phyloP scores from a whole-genome alignment of 306 rosid genomes.

The Prunus mira region DNA sequence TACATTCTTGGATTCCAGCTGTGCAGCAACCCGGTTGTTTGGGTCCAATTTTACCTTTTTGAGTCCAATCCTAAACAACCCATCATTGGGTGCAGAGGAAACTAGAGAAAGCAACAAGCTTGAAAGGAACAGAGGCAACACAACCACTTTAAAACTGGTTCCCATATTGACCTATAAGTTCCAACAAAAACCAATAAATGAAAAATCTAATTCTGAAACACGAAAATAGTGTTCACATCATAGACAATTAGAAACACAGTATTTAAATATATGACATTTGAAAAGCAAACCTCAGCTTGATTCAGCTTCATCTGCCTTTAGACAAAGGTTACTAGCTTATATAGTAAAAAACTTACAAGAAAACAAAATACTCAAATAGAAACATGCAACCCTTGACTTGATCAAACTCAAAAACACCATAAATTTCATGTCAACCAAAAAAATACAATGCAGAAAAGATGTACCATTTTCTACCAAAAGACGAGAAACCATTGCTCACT shows the following conservation, averaged over 20 bases:
- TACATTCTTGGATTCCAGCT: conserved; percentile 34
- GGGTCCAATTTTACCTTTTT: conserved; percentile 49
- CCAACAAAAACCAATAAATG: conserved; percentile 1
- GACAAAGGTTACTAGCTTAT: background rate
- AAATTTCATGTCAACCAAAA: background rate
- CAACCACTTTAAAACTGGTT: conserved; percentile 29
- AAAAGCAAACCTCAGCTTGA: background rate
- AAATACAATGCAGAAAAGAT: background rate
- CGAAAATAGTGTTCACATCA: background rate
- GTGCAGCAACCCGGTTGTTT: conserved; percentile 37
- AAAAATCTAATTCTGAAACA: background rate
- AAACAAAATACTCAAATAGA: background rate
- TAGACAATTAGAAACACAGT: background rate
- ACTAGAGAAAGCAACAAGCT: conserved; percentile 46
- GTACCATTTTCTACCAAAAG: background rate
- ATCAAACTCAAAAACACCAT: background rate
- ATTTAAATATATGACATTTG: background rate
- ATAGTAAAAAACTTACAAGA: background rate
- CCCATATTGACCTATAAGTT: conserved; percentile 57
- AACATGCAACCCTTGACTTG: background rate
- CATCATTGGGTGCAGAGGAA: conserved; percentile 41
- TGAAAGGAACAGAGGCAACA: conserved; percentile 45
- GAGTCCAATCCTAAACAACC: conserved; percentile 69
- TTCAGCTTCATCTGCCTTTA: background rate
- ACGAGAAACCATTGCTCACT: background rate